Percentiles rank a stretch among this genome's conserved stretches.
Evolutionary conservation across 169 alveolate species (phyloP).

Genomic region (Babesia divergens): DNA sequence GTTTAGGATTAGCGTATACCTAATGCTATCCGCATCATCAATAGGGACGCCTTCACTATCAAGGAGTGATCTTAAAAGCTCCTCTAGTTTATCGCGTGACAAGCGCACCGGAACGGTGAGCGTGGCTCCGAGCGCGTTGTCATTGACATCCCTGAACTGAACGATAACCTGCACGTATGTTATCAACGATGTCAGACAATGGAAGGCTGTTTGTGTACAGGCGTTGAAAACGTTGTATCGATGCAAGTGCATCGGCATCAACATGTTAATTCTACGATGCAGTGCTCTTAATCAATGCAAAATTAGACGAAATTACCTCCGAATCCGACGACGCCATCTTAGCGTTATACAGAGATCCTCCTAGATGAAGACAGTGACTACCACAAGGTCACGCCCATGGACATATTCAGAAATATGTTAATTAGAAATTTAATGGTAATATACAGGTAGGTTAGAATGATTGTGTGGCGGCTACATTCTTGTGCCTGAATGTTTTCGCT

Average conservation of each 20-base stretch:
- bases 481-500: slow-evolving; percentile 47
- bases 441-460: neutral
- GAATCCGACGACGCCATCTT: slow-evolving; percentile 13
- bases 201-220: neutral
- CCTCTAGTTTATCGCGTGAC: slow-evolving; percentile 71
- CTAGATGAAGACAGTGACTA: neutral
- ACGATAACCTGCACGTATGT: slow-evolving; percentile 41
- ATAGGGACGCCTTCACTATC: slow-evolving; percentile 49
- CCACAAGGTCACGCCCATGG: too few species aligned
- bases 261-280: neutral
- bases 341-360: neutral
- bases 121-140: slow-evolving; percentile 44
- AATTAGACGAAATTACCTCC: slow-evolving; percentile 9
- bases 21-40: slow-evolving; percentile 62
- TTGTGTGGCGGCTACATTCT: slow-evolving; percentile 44
- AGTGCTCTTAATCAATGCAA: neutral
- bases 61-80: slow-evolving; percentile 60
- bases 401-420: neutral
- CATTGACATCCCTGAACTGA: slow-evolving; percentile 61
- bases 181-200: neutral
- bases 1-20: slow-evolving; percentile 71
- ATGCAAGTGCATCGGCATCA: too few species aligned
- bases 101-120: slow-evolving; percentile 65
- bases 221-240: neutral
- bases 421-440: neutral